Conservation (phyloP, 2,329 filamentous ascomycete genomes). For the Trichophyton simii region DNA sequence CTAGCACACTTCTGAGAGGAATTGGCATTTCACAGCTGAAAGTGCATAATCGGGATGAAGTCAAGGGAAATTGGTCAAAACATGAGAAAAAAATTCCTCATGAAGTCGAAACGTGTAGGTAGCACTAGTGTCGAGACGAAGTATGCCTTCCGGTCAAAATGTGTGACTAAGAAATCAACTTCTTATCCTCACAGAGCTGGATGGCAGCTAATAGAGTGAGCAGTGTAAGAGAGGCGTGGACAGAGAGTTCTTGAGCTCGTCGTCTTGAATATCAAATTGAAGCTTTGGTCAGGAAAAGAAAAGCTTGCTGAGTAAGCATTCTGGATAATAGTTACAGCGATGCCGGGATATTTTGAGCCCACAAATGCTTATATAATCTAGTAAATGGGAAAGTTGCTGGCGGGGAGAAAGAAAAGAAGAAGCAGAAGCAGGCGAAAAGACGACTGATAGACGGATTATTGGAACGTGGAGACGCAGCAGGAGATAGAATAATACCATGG, state of each 20-base stretch:
- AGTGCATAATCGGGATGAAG: neutral
- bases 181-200: no score
- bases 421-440: neutral
- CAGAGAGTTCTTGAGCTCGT: neutral
- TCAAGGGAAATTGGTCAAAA: neutral
- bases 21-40: slow-evolving; percentile 7
- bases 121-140: neutral
- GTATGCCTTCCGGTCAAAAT: neutral
- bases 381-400: neutral
- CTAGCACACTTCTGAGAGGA: neutral
- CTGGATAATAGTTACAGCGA: neutral
- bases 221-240: neutral
- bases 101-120: neutral
- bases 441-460: neutral
- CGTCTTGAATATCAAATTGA: neutral
- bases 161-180: neutral
- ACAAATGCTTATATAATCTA: slow-evolving; percentile 1
- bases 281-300: neutral
- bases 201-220: neutral
- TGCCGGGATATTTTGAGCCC: neutral
- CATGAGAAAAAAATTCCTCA: neutral
- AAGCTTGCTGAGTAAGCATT: neutral
- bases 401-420: neutral
- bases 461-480: neutral
- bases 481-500: slow-evolving; percentile 45